phyloP scores from a whole-genome alignment of 176 grass and related monocot genomes.

The Oropetium thomaeum region DNA sequence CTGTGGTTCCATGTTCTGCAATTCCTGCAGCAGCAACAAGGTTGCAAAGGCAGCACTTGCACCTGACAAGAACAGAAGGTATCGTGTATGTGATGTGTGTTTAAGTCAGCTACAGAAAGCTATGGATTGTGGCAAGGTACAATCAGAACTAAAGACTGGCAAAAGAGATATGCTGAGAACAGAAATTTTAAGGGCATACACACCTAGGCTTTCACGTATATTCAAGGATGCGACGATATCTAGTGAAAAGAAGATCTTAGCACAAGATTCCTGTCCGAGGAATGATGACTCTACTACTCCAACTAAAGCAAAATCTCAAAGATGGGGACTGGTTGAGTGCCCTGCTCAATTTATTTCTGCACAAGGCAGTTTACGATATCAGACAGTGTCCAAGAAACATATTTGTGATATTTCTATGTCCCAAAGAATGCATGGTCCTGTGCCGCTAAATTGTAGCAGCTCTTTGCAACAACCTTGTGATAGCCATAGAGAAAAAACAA shows the following conservation, averaged over 20 bases:
- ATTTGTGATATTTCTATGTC: conserved; percentile 31
- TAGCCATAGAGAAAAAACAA: conserved; percentile 41
- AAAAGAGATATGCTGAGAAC: conserved; percentile 45
- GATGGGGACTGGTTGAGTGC: conserved; percentile 83
- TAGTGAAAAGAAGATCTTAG: conserved; percentile 39
- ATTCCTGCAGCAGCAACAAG: conserved; percentile 77
- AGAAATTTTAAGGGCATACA: conserved; percentile 51
- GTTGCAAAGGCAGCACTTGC: conserved; percentile 59
- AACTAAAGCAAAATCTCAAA: conserved; percentile 35
- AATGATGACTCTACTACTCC: conserved; percentile 12
- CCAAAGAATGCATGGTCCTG: conserved; percentile 37
- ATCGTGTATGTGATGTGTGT: conserved; percentile 72
- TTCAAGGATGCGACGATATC: conserved; percentile 56
- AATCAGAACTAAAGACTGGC: conserved; percentile 28
- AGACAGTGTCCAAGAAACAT: conserved; percentile 24
- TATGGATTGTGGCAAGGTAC: conserved; percentile 39
- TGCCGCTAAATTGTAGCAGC: conserved; percentile 9
- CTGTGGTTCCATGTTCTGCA: conserved; percentile 87
- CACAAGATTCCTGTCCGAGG: conserved; percentile 35
- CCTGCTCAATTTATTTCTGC: conserved; percentile 45
- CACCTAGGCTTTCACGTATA: conserved; percentile 58
- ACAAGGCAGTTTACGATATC: conserved; percentile 35
- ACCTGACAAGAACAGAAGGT: conserved; percentile 59
- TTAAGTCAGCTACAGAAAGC: conserved; percentile 61
- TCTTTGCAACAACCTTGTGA: conserved; percentile 29